A percentile compares a stretch with the other conserved stretches of the same genome.
Conservation (phyloP, 2,329 filamentous ascomycete genomes). For the Cladosporium halotolerans region DNA sequence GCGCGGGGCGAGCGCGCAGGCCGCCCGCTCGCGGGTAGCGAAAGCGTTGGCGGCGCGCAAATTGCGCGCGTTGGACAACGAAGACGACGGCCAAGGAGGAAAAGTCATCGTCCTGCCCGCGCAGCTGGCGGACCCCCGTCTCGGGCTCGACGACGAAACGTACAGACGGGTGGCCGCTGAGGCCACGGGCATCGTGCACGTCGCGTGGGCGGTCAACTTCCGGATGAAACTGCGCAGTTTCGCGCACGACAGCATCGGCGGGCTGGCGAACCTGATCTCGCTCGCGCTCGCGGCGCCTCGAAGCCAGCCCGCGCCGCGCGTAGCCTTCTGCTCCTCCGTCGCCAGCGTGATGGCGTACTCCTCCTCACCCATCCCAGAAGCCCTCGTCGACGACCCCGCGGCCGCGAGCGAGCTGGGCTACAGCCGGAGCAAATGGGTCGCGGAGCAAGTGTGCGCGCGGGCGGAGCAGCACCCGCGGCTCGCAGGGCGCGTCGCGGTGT, state of each 20-base stretch:
- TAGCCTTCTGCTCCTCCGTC: slow-evolving; percentile 50
- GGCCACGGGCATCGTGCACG: slow-evolving; percentile 52
- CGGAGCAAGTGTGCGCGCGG: slow-evolving; percentile 47
- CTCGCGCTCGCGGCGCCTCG: slow-evolving; percentile 34
- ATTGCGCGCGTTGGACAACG: slow-evolving; percentile 23
- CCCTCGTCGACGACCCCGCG: slow-evolving; percentile 35
- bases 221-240: slow-evolving; percentile 52
- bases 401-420: slow-evolving; percentile 49
- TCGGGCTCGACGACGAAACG: slow-evolving; percentile 42
- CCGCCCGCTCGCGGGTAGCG: slow-evolving; percentile 40
- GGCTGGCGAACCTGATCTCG: slow-evolving; percentile 44
- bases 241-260: slow-evolving; percentile 46
- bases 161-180: slow-evolving; percentile 39
- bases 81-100: slow-evolving; percentile 1
- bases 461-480: slow-evolving; percentile 30
- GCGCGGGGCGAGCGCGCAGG: slow-evolving; percentile 39
- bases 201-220: slow-evolving; percentile 63
- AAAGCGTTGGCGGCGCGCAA: slow-evolving; percentile 38
- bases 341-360: slow-evolving; percentile 36
- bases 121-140: slow-evolving; percentile 39
- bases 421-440: slow-evolving; percentile 53
- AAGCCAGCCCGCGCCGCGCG: slow-evolving; percentile 27
- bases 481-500: slow-evolving; percentile 36
- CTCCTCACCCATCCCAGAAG: slow-evolving; percentile 35
- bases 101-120: slow-evolving; percentile 46